Conservation (phyloP, 345 rosid species). For the Conringia planisiliqua region DNA sequence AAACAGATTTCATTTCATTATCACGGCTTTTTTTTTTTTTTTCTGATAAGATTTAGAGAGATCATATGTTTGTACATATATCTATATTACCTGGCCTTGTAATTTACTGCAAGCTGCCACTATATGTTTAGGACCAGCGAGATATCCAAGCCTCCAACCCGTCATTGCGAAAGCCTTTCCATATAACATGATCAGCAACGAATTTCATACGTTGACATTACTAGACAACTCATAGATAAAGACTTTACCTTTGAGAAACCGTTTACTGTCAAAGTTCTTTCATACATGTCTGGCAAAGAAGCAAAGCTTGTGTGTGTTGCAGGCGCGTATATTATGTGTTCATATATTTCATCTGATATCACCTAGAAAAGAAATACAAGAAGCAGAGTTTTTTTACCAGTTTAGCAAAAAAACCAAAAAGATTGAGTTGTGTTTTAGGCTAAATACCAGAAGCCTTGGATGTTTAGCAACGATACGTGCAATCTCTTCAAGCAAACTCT, state of each 20-base stretch:
- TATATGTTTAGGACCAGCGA: constrained; percentile 93
- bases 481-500: constrained; percentile 82
- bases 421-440: background rate
- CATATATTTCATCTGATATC: constrained; percentile 93
- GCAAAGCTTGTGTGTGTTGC: constrained; percentile 95
- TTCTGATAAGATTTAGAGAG: background rate
- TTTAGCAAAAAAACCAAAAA: background rate
- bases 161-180: constrained; percentile 99
- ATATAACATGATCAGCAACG: constrained; percentile 10
- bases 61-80: background rate
- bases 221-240: background rate
- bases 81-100: constrained; percentile 90
- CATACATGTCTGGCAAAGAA: constrained; percentile 90
- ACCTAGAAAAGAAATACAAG: constrained; percentile 47
- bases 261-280: constrained; percentile 88
- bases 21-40: background rate
- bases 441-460: constrained; percentile 88
- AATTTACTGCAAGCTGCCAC: constrained; percentile 91
- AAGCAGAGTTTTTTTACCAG: background rate
- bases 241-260: constrained; percentile 90
- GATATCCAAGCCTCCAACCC: constrained; percentile 97
- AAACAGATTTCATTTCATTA: background rate
- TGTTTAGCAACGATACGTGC: constrained; percentile 82
- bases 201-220: background rate
- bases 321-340: constrained; percentile 91